Base-by-base conservation (phyloP, 2,329 filamentous ascomycete species). In the Acephala macrosclerotiorum region DNA sequence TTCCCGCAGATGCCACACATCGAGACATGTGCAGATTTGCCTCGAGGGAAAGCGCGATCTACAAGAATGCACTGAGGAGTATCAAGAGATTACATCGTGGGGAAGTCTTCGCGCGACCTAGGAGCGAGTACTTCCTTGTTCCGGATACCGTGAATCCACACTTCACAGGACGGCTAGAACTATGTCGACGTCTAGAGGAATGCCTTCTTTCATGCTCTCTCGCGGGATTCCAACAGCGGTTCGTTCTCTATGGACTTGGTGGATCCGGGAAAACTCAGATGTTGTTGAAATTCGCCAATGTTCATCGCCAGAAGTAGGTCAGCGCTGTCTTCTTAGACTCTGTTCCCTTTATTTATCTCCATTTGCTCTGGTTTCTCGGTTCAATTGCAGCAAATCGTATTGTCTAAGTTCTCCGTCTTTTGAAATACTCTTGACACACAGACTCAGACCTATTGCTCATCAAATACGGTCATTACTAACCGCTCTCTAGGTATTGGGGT, bases 241-340 rank as follows among this genome's bases (percentile, higher is more conserved):
- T 70, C 25, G 63, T 72, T 12, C 29, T 77, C 6, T 71, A 71
- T 63, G 74, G 74, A 14, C 62, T 77, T 38, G 74, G 74, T n/a
- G 76, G 75, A 3, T 71, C 72, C 42, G 75, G 75, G 5, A 77
- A 77, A 61, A 77, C 74, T 0, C 69, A 77, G 33, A 51, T 70
- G 7, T 64, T 58, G 40, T 65, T 68, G 59, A 71, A 71, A 25
- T 67, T 71, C 60, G 67, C 66, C 9, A 22, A 59, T 42, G 61
- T 59, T 11, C 25, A 60, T 45, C 29, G 42, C 6, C 35, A 55
- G 14, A 53, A n/a, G 61, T 64, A 47, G 42, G 29, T 42, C 12
- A 5, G 9, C 9, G 29, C 29, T 12, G n/a, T n/a, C n/a, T n/a
- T n/a, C n/a, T n/a, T n/a, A n/a, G 5, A 42, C 38, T 42, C 3